Conservation (phyloP, 139 green algal species). For the Penium margaritaceum region DNA sequence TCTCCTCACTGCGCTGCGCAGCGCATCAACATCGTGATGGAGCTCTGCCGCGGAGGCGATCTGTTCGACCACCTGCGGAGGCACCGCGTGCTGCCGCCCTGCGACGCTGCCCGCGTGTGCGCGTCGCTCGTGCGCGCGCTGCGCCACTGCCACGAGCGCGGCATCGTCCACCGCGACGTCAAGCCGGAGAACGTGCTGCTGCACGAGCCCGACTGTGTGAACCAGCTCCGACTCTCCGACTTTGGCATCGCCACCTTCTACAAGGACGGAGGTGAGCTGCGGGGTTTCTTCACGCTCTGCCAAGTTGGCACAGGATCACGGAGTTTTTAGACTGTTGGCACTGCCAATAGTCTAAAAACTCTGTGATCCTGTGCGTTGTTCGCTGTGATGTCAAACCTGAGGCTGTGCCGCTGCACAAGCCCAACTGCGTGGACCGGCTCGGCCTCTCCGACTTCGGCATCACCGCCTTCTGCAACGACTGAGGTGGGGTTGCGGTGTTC, state of each 20-base stretch:
- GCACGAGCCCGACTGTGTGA: not conserved
- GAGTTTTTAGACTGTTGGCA: no score
- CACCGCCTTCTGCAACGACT: no score
- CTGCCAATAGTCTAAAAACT: no score
- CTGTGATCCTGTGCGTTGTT: no score
- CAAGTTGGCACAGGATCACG: no score
- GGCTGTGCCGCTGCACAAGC: no score
- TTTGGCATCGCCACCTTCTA: constrained; percentile 4
- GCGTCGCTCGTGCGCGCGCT: not conserved
- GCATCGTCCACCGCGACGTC: not conserved
- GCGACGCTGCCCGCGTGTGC: not conserved
- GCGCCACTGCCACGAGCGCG: constrained; percentile 6
- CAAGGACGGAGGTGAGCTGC: no score
- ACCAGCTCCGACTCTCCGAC: not conserved
- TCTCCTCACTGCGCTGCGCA: not conserved
- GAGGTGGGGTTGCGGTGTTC: no score
- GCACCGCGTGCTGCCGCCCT: not conserved
- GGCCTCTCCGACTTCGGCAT: no score
- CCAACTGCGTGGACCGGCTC: no score
- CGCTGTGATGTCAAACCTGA: no score
- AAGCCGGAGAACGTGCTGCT: constrained; percentile 12
- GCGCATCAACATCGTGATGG: not conserved
- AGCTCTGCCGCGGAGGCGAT: not conserved
- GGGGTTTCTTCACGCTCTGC: no score
- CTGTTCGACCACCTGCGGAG: not conserved